Base-by-base conservation (phyloP, 495 filamentous ascomycete species). In the Alectoria sarmentosa region DNA sequence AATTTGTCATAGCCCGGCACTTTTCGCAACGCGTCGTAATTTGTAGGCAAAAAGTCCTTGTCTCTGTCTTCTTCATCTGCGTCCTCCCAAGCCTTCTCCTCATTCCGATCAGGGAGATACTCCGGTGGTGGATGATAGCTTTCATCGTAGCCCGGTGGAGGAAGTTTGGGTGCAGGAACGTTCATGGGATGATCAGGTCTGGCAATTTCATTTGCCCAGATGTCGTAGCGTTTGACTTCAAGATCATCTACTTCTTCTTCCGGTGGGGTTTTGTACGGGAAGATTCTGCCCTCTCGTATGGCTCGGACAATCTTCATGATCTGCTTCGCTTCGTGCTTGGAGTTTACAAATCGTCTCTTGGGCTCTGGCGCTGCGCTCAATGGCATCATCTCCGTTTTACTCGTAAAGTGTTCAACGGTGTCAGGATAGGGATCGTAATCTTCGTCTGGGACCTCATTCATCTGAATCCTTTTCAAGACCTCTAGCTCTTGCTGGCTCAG, bases 281-380 rank as follows among this genome's bases (percentile, higher is more conserved):
- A 78, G 63, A 98, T 98, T 38, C 91, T 86, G 39, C 95, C 95
- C 76, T 98, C 93, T 49, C 87, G 83, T 65, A 98, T 98, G 30
- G 94, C 94, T 72, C 89, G 91, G 46, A 97, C 94, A 68, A 98
- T 87, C 79, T 98, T 98, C 92, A 97, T 96, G 57, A 98, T 84
- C 65, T 92, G 82, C 82, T 96, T 97, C 23, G 90, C 88, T 77
- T 98, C 94, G 70, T 98, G 91, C 76, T 96, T 97, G n/a, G 95
- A 98, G 14, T 95, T 94, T 21, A 98, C 78, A 73, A 97, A 98
- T 69, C 94, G 88, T 54, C 93, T 83, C 78, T 98, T 98, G 8
- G 94, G 94, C 71, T 98, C 94, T 44, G 94, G 94, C 8, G 92
- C 93, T 49, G 91, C 86, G 74, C 91, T 96, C 60, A 98, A 76